These are phyloP conservation scores for Penicilliopsis zonata DNA, from an alignment of 495 filamentous ascomycete species.

Conservation along the genomic window DNA sequence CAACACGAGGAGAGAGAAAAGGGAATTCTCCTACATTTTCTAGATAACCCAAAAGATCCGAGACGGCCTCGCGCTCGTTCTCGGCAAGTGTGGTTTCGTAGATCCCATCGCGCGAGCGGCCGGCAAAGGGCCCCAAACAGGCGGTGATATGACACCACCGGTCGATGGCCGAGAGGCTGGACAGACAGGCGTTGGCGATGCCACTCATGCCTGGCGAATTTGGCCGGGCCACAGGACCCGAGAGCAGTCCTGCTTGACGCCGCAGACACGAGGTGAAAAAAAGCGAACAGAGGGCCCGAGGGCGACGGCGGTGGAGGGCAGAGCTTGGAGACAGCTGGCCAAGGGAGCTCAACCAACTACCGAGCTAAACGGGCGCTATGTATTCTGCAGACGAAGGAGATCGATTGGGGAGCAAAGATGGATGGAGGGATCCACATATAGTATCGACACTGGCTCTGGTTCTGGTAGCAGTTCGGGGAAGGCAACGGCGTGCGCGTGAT, in stretches of 20 bases:
- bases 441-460: no score
- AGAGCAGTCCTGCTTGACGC: constrained; percentile 16
- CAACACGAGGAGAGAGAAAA: background rate
- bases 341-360: no score
- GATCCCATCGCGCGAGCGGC: constrained; percentile 79
- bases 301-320: background rate
- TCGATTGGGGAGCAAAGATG: constrained; percentile 9
- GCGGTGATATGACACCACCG: constrained; percentile 37
- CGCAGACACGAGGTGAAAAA: constrained; percentile 11
- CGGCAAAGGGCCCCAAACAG: constrained; percentile 40
- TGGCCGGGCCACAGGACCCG: constrained; percentile 20
- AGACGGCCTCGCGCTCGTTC: constrained; percentile 93
- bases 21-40: constrained; percentile 61
- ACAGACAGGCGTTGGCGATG: constrained; percentile 30
- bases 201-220: constrained; percentile 25
- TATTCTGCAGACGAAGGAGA: constrained; percentile 2
- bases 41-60: constrained; percentile 86
- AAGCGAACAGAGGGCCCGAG: constrained; percentile 1
- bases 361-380: no score
- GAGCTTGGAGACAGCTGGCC: background rate
- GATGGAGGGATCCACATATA: constrained; percentile 10
- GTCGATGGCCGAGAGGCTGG: constrained; percentile 32
- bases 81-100: constrained; percentile 95
- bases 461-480: constrained; percentile 3
- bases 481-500: constrained; percentile 7